phyloP scores from a whole-genome alignment of 192 early-diverging fungal genomes.

The Mortierella antarctica region DNA sequence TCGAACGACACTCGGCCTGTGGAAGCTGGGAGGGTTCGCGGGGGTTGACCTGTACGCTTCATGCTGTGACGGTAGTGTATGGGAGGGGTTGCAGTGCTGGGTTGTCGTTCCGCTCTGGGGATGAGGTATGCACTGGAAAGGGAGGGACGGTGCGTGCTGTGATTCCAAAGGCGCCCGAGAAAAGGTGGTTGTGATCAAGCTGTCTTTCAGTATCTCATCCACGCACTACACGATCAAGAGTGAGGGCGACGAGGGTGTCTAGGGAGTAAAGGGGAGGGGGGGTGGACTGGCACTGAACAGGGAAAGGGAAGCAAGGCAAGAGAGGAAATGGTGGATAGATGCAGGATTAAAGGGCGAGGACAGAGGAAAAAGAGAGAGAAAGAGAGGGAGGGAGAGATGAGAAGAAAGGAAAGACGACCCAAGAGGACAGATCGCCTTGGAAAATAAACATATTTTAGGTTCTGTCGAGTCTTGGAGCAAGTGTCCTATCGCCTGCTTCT shows the following conservation, averaged over 20 bases:
- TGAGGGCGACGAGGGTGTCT: neutral
- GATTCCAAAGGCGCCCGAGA: neutral
- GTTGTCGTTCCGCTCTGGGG: neutral
- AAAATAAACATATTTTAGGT: no score
- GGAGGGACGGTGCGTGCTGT: neutral
- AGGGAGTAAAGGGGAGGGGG: neutral
- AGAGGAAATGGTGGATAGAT: neutral
- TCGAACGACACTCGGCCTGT: slow-evolving; percentile 20
- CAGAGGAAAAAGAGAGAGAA: neutral
- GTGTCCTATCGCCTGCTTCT: no score
- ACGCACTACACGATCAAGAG: neutral
- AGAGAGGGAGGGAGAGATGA: neutral
- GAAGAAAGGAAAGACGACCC: neutral
- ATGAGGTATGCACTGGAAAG: neutral
- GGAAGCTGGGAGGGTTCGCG: slow-evolving; percentile 6
- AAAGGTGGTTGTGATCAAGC: neutral
- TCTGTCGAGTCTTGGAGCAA: no score
- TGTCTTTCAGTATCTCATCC: no score
- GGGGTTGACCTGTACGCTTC: slow-evolving; percentile 11
- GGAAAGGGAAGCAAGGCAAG: neutral
- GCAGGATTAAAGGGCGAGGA: neutral
- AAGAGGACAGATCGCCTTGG: no score
- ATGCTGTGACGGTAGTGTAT: neutral
- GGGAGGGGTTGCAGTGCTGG: neutral
- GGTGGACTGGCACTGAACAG: no score